Evolutionary conservation across 768 basidiomycete genomes (phyloP).

Genomic region (Termitomyces sp.): DNA sequence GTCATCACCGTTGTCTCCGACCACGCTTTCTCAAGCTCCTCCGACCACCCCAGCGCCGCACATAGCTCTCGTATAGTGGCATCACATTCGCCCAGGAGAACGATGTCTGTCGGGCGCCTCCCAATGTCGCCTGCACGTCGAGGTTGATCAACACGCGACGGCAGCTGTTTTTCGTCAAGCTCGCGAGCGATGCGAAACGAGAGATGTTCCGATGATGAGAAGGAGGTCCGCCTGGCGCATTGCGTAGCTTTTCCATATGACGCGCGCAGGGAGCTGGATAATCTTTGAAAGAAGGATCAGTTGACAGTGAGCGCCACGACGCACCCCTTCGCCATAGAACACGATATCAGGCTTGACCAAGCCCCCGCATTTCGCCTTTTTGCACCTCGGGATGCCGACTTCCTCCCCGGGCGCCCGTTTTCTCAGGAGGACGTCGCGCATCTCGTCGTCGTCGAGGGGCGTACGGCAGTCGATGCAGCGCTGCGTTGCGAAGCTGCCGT

Average conservation of each 20-base stretch:
- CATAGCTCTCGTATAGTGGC: conserved; percentile 57
- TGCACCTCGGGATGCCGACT: conserved; percentile 67
- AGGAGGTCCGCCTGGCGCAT: conserved; percentile 75
- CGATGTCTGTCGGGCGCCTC: conserved; percentile 46
- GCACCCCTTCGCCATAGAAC: conserved; percentile 80
- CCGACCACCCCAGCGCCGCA: conserved; percentile 68
- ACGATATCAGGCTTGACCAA: conserved; percentile 93
- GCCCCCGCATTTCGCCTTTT: conserved; percentile 46
- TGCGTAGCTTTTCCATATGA: conserved; percentile 49
- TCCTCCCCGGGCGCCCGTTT: conserved; percentile 18
- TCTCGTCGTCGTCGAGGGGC: conserved; percentile 57
- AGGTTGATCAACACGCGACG: conserved; percentile 87
- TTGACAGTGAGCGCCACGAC: conserved; percentile 16
- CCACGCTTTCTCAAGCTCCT: conserved; percentile 55
- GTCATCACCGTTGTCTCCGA: conserved; percentile 38
- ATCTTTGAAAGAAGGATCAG: too few species aligned
- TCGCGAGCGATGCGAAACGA: conserved; percentile 79
- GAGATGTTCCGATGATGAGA: conserved; percentile 87
- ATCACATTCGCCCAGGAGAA: conserved; percentile 70
- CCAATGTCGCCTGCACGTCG: conserved; percentile 73
- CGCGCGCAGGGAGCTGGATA: conserved; percentile 74
- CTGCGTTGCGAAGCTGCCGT: conserved; percentile 90
- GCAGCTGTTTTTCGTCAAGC: conserved; percentile 44
- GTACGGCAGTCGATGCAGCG: conserved; percentile 72
- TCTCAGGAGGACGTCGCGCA: conserved; percentile 35